These are phyloP conservation scores for Metarhizium guizhouense DNA, from an alignment of 2,329 filamentous ascomycete species.

Conservation along the genomic window DNA sequence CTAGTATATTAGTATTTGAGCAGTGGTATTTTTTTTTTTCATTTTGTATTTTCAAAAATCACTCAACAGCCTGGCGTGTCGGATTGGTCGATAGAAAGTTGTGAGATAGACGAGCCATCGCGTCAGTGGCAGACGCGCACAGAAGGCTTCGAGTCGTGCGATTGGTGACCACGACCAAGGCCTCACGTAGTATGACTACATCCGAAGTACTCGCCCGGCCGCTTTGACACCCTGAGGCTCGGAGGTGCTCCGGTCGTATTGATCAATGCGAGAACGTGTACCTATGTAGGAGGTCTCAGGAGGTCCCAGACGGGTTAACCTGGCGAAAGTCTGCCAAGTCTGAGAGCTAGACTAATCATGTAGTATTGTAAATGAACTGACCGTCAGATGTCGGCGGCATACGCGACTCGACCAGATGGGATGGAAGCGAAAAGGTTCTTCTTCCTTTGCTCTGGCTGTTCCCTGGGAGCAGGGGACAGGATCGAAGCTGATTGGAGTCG, in stretches of 20 bases:
- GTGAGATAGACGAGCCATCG: background rate
- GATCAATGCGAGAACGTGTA: background rate
- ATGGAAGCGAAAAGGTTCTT: background rate
- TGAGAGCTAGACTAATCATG: background rate
- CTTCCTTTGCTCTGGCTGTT: background rate
- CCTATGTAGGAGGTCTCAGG: background rate
- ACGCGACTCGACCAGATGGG: background rate
- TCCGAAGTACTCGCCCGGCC: background rate
- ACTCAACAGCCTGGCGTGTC: too few relatives aligned
- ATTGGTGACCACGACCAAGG: constrained; percentile 3
- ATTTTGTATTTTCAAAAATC: too few relatives aligned
- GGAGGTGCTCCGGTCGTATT: background rate
- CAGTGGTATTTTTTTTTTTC: too few relatives aligned
- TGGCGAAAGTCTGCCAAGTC: background rate
- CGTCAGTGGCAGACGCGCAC: constrained; percentile 7
- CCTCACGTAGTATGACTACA: background rate
- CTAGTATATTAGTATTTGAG: too few relatives aligned
- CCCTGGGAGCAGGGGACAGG: background rate
- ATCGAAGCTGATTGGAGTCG: background rate
- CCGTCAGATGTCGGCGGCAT: background rate
- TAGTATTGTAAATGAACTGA: background rate
- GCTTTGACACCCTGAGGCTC: background rate
- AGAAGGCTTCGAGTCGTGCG: constrained; percentile 1
- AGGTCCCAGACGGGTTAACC: background rate
- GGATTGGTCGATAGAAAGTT: too few relatives aligned